Evolutionary conservation across 805 yeast species (phyloP).

Genomic region (Yarrowia sp.): DNA sequence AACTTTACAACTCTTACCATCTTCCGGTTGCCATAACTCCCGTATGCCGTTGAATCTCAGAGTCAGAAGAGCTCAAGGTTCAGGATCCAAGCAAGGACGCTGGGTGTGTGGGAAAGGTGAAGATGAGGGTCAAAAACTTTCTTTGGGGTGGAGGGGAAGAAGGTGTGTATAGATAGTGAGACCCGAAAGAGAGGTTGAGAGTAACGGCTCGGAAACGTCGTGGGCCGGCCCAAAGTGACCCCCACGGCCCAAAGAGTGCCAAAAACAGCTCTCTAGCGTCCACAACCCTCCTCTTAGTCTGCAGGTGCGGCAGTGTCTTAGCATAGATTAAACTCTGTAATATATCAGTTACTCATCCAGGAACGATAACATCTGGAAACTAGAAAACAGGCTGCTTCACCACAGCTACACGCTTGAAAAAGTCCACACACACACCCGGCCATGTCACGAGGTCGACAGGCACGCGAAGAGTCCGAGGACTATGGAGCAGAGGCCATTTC

Average conservation of each 20-base stretch:
- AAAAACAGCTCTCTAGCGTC: not conserved
- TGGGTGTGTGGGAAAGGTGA: not conserved
- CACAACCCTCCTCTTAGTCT: constrained; percentile 2
- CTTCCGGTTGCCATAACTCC: not conserved
- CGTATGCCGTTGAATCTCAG: constrained; percentile 31
- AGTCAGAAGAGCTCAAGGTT: constrained; percentile 22
- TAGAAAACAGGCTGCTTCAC: not conserved
- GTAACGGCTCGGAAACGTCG: not conserved
- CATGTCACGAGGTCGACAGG: constrained; percentile 32
- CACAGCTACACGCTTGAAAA: not conserved
- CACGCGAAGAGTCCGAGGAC: constrained; percentile 25
- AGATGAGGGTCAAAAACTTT: constrained; percentile 23
- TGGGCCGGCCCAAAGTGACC: too few species aligned
- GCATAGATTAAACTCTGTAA: constrained; percentile 23
- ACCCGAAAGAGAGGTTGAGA: not conserved
- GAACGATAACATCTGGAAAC: constrained; percentile 6
- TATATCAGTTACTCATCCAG: constrained; percentile 28
- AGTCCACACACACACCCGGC: not conserved
- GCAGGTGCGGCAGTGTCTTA: constrained; percentile 26
- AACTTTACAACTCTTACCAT: not conserved
- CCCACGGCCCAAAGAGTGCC: constrained; percentile 1
- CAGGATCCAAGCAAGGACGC: constrained; percentile 17
- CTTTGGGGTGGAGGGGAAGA: constrained; percentile 13
- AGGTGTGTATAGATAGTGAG: not conserved
- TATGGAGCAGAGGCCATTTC: constrained; percentile 34